Base-by-base conservation (phyloP, 1,139 yeast species). In the Zhuliangozyma blackwelliae region DNA sequence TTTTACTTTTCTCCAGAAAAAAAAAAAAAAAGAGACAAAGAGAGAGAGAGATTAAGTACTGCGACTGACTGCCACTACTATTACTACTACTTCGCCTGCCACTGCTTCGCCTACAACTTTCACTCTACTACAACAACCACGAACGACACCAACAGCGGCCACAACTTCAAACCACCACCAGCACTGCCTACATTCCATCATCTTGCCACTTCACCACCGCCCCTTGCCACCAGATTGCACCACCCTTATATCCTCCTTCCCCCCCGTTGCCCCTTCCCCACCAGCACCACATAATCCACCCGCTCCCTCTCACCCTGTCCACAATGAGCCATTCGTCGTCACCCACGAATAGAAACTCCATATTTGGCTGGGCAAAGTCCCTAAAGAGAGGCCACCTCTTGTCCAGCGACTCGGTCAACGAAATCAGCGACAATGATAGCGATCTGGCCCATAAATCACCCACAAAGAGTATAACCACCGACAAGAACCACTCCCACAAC, bases 291-390 rank as follows among this genome's bases (percentile, higher is more conserved):
- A 7, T 25, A 5, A 10, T n/a, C 27, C 11, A 25, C 27, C 11
- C 10, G 10, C 10, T 25, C 10, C 11, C 36, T n/a, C 33, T 10
- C 32, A 10, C 31, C 32, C 25, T 6, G 7, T 6, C 7, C 5
- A 21, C 7, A 21, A 66, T 67, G 74, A 65, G 68, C 49, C 72
- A 65, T 38, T 61, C 70, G 26, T 59, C 59, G 51, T 63, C 73
- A 7, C 73, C 74, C 10, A 63, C 59, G 32, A 68, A 65, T 48
- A 55, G 74, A 38, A 58, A 54, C 42, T 64, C 72, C 29, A 62
- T 70, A 19, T 63, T 70, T 46, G 76, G 75, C 10, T 70, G 76
- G 76, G 75, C 70, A 37, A 69, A 69, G 51, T 67, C 60, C 49
- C 59, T 70, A 47, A 70, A 67, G 49, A 57, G 65, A 35, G 65